Conservation (phyloP, 176 grass and related monocot genomes). For the Oryza coarctata region DNA sequence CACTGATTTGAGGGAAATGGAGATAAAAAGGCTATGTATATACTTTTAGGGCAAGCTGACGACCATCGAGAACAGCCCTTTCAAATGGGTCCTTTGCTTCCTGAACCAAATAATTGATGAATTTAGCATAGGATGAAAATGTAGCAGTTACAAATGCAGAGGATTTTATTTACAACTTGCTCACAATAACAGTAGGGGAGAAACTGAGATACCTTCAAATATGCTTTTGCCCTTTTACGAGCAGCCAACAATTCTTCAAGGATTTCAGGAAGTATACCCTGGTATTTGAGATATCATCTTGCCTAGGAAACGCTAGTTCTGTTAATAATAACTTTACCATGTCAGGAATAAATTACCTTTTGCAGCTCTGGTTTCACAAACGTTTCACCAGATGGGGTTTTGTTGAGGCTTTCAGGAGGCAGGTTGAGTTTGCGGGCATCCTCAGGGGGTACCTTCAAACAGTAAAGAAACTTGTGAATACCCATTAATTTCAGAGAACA, state of each 20-base stretch:
- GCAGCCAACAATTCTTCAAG: slow-evolving; percentile 93
- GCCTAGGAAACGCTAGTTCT: slow-evolving; percentile 24
- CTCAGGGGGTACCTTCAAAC: slow-evolving; percentile 82
- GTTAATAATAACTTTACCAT: slow-evolving; percentile 17
- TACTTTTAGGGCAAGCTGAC: slow-evolving; percentile 95
- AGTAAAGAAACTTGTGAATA: slow-evolving; percentile 7
- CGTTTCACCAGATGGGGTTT: slow-evolving; percentile 93
- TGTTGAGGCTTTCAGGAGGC: slow-evolving; percentile 76
- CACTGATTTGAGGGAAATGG: background rate
- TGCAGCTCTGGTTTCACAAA: slow-evolving; percentile 94
- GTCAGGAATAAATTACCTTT: slow-evolving; percentile 59
- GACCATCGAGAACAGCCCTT: slow-evolving; percentile 94
- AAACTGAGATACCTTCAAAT: slow-evolving; percentile 79
- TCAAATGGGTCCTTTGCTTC: slow-evolving; percentile 98
- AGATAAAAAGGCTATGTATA: slow-evolving; percentile 20
- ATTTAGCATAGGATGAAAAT: slow-evolving; percentile 36
- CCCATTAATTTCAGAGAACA: slow-evolving; percentile 30
- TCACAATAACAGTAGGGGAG: slow-evolving; percentile 7
- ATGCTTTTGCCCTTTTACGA: slow-evolving; percentile 98
- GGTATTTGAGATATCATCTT: slow-evolving; percentile 28
- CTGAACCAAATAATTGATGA: slow-evolving; percentile 44
- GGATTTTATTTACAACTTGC: slow-evolving; percentile 20
- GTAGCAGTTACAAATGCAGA: slow-evolving; percentile 19
- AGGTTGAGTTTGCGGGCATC: slow-evolving; percentile 79
- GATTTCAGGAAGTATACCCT: slow-evolving; percentile 99